These are phyloP conservation scores for Clitoria ternatea DNA, from an alignment of 306 rosid genomes.

Conservation along the genomic window DNA sequence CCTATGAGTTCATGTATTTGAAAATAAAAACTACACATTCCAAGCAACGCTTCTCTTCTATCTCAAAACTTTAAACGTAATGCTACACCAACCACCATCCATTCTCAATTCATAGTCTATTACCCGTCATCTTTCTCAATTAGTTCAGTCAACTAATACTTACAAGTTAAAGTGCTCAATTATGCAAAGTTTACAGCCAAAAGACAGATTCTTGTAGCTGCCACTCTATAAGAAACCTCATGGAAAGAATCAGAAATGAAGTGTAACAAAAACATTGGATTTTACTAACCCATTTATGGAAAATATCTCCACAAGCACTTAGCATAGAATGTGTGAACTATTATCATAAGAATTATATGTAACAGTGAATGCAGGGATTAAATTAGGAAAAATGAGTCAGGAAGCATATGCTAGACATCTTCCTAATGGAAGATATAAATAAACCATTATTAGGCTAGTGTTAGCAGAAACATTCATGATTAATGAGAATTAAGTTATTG, in stretches of 20 bases:
- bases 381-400: neutral
- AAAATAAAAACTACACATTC: neutral
- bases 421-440: neutral
- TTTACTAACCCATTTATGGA: neutral
- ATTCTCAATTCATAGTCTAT: neutral
- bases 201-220: neutral
- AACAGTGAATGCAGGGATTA: neutral
- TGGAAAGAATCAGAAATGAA: neutral
- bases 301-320: neutral
- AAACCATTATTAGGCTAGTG: neutral
- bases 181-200: neutral
- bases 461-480: neutral
- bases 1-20: neutral
- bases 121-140: neutral
- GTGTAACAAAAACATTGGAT: neutral
- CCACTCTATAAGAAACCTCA: conserved; percentile 3
- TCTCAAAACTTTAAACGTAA: neutral
- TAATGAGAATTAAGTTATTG: neutral
- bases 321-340: neutral
- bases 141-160: conserved; percentile 15
- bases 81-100: neutral
- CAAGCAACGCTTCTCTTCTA: neutral
- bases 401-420: neutral
- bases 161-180: conserved; percentile 8
- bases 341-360: neutral